A percentile compares a stretch with the other conserved stretches of the same genome.
Conservation (phyloP, 2,329 filamentous ascomycete genomes). For the Xylariaceae sp. region DNA sequence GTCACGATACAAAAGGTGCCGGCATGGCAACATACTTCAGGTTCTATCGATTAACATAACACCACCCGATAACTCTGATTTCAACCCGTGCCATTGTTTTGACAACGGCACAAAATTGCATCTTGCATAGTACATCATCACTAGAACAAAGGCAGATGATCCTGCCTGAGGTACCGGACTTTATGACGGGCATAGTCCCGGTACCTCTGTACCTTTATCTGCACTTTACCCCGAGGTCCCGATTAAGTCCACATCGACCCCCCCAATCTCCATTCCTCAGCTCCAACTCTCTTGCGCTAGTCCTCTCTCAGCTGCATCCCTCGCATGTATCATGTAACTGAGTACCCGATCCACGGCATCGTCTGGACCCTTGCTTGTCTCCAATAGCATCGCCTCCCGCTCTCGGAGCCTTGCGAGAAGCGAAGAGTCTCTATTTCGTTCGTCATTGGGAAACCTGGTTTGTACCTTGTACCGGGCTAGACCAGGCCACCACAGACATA, state of each 20-base stretch:
- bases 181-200: no score
- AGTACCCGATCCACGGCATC: neutral
- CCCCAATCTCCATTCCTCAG: neutral
- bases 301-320: slow-evolving; percentile 5
- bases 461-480: neutral
- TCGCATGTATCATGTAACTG: slow-evolving; percentile 2
- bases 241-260: neutral
- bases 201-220: no score
- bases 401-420: slow-evolving; percentile 29
- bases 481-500: no score
- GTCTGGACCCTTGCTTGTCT: neutral
- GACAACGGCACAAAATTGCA: no score
- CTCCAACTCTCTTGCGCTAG: slow-evolving; percentile 6
- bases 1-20: no score
- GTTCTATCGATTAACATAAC: no score
- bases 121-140: no score
- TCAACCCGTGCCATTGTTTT: no score
- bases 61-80: no score
- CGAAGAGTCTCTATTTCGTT: slow-evolving; percentile 7
- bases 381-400: slow-evolving; percentile 24
- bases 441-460: slow-evolving; percentile 16
- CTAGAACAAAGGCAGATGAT: no score
- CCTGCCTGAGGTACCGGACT: no score
- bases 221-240: slow-evolving; percentile 7
- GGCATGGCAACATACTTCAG: no score